Conservation (phyloP, 2,329 filamentous ascomycete species). For the Aurifilum marmelostoma region DNA sequence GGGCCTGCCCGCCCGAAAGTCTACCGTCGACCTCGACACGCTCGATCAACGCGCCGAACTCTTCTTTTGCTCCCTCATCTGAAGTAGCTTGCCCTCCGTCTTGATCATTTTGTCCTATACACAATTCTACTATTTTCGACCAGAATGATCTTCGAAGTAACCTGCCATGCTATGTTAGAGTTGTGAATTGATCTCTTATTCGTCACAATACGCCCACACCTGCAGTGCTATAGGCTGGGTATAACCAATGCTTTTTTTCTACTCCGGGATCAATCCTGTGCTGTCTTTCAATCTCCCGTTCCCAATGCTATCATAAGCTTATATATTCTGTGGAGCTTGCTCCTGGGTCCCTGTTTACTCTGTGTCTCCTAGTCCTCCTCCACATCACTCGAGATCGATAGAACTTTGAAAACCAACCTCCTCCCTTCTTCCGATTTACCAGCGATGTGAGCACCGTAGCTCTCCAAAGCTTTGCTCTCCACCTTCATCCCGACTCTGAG, state of each 20-base stretch:
- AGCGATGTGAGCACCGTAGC: constrained; percentile 17
- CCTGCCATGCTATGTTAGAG: neutral
- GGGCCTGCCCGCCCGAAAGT: neutral
- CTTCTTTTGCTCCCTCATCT: neutral
- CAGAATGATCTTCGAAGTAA: neutral
- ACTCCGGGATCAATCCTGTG: neutral
- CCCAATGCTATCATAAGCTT: neutral
- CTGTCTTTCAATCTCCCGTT: neutral
- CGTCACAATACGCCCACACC: neutral
- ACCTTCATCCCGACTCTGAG: neutral
- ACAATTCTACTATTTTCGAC: neutral
- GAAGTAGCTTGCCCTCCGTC: neutral
- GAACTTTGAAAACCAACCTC: neutral
- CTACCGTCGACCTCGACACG: constrained; percentile 3
- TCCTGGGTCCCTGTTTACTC: neutral
- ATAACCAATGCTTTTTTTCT: neutral
- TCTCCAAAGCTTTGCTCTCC: neutral
- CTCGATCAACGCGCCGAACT: neutral
- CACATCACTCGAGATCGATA: neutral
- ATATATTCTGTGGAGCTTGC: neutral
- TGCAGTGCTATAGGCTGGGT: neutral
- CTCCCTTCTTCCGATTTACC: neutral
- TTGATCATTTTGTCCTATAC: neutral
- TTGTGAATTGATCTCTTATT: neutral
- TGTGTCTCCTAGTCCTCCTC: neutral